Conservation (phyloP, 2,329 filamentous ascomycete species). For the Berkeleyomyces rouxiae region DNA sequence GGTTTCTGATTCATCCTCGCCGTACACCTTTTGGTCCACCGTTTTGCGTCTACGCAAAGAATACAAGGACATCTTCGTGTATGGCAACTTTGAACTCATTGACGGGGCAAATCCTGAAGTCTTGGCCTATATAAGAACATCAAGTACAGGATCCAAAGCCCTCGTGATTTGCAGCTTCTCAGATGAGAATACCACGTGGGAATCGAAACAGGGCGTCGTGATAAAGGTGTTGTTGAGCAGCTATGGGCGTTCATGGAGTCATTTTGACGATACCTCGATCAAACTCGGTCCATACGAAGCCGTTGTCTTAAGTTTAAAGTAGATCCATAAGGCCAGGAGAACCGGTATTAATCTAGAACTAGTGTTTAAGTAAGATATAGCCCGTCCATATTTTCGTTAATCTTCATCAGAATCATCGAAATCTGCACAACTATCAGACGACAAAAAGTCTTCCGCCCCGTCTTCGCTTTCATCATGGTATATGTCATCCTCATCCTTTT, state of each 20-base stretch:
- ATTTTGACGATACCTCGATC: conserved; percentile 18
- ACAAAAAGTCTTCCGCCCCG: not conserved
- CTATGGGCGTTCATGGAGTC: conserved; percentile 18
- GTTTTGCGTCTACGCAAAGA: conserved; percentile 44
- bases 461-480: not conserved
- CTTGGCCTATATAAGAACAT: conserved; percentile 24
- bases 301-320: conserved; percentile 20
- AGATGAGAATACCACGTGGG: conserved; percentile 20
- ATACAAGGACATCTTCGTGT: conserved; percentile 46
- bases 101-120: conserved; percentile 21
- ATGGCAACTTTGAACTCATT: conserved; percentile 31
- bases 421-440: not conserved
- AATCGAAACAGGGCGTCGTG: conserved; percentile 15
- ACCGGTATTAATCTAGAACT: not conserved
- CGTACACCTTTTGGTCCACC: conserved; percentile 44
- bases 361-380: not conserved
- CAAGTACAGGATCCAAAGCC: conserved; percentile 20
- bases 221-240: conserved; percentile 23
- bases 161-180: conserved; percentile 27
- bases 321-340: not conserved
- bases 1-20: conserved; percentile 28
- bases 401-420: conserved; percentile 4
- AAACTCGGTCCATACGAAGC: conserved; percentile 24
- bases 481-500: not conserved
- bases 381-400: not conserved